Percentiles rank a stretch among this genome's conserved stretches.
Conservation (phyloP, 768 basidiomycete species). For the Phanerodontia chrysosporium region DNA sequence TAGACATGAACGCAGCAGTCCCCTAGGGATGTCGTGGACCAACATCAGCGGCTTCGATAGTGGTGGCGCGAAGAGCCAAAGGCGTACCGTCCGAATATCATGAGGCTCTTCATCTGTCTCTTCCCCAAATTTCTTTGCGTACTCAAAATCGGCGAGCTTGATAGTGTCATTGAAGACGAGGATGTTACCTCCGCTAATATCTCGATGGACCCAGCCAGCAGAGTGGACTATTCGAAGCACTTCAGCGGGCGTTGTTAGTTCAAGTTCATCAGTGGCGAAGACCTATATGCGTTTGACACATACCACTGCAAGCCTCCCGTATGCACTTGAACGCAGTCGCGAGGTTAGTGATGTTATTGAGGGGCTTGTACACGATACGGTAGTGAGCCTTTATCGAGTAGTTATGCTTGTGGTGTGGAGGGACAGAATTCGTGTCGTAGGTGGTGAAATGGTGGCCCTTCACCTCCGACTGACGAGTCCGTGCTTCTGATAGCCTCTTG, state of each 20-base stretch:
- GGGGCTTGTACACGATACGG: not conserved
- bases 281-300: not conserved
- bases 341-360: not conserved
- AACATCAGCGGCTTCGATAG: not conserved
- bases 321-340: not conserved
- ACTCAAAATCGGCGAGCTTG: not conserved
- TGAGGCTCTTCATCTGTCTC: not conserved
- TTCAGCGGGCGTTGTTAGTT: not conserved
- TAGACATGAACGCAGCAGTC: not conserved
- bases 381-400: not conserved
- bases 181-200: not conserved
- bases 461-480: no score
- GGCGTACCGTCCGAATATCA: not conserved
- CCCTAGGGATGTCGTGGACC: not conserved
- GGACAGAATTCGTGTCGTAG: no score
- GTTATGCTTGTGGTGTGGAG: no score
- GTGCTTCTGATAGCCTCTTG: no score
- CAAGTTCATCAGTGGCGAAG: no score
- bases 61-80: not conserved
- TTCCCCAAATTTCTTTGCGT: not conserved
- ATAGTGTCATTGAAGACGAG: not conserved
- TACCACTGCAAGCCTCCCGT: not conserved
- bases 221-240: not conserved
- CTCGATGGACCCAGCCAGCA: not conserved
- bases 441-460: no score